Evolutionary conservation across 768 basidiomycete genomes (phyloP).

Genomic region (Phylloporus sp.): DNA sequence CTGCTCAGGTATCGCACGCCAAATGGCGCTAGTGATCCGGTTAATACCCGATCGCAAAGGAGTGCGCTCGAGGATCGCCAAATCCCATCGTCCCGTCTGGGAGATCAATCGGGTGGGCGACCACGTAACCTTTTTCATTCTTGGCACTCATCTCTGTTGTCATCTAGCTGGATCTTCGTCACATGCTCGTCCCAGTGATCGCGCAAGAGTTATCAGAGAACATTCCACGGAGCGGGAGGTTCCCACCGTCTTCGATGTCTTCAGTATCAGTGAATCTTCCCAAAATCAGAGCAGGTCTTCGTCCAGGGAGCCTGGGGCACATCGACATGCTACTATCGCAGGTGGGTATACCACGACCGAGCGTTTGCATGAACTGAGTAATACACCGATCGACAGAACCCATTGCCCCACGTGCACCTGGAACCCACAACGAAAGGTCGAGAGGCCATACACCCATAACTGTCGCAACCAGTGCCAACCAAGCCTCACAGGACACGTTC

Average conservation of each 20-base stretch:
- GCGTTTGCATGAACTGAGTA: slow-evolving; percentile 1
- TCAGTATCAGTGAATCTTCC: slow-evolving; percentile 21
- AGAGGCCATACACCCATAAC: slow-evolving; percentile 13
- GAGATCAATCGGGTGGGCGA: slow-evolving; percentile 6
- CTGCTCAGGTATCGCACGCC: slow-evolving; percentile 12
- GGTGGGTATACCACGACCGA: slow-evolving; percentile 6
- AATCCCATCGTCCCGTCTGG: slow-evolving; percentile 4
- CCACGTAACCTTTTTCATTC: slow-evolving; percentile 6
- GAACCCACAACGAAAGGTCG: slow-evolving; percentile 11
- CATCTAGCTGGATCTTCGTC: background rate
- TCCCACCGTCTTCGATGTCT: slow-evolving; percentile 29
- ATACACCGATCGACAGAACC: slow-evolving; percentile 14
- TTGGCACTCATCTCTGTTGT: background rate
- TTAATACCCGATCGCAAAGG: slow-evolving; percentile 3
- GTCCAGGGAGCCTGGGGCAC: slow-evolving; percentile 4
- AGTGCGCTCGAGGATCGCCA: slow-evolving; percentile 5
- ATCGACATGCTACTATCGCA: slow-evolving; percentile 9
- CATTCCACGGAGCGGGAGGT: slow-evolving; percentile 21
- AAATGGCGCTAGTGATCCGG: background rate
- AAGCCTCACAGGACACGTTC: slow-evolving; percentile 13
- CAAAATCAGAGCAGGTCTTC: slow-evolving; percentile 17
- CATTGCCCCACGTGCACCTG: slow-evolving; percentile 10
- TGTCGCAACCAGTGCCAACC: slow-evolving; percentile 4
- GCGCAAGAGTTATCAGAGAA: slow-evolving; percentile 19
- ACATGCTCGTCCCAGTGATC: slow-evolving; percentile 10